A percentile compares a stretch with the other conserved stretches of the same genome.
Evolutionary conservation across 331 rosid species (phyloP).

Genomic region (Malus hybrid): DNA sequence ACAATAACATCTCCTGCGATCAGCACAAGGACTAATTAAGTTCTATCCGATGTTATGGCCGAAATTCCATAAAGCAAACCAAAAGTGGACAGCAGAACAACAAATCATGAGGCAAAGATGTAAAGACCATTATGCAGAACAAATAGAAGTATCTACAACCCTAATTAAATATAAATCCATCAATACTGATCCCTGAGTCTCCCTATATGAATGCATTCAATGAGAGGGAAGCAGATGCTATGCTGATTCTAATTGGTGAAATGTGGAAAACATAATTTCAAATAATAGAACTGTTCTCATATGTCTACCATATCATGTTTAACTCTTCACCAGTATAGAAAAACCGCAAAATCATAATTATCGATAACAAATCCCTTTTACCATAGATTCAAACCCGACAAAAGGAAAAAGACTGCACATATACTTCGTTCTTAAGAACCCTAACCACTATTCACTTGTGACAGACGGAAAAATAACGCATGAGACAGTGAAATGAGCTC

Average conservation of each 20-base stretch:
- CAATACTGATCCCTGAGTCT: not conserved
- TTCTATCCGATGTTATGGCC: not conserved
- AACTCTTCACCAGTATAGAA: not conserved
- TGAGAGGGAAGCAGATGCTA: not conserved
- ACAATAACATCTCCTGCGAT: slow-evolving; percentile 89
- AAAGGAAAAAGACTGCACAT: not conserved
- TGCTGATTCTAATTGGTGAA: not conserved
- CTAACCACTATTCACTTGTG: not conserved
- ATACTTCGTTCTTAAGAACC: not conserved
- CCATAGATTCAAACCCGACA: not conserved
- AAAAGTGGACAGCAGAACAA: not conserved
- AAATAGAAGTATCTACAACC: not conserved
- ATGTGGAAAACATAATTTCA: not conserved
- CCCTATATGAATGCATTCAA: not conserved
- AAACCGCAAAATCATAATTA: not conserved
- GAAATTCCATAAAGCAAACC: not conserved
- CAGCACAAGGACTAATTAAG: slow-evolving; percentile 10
- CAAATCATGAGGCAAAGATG: not conserved
- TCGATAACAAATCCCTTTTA: not conserved
- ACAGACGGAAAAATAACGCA: not conserved
- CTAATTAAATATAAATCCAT: not conserved
- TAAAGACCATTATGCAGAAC: not conserved
- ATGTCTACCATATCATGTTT: not conserved
- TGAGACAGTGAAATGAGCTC: not conserved
- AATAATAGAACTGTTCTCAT: not conserved